Percentiles rank a stretch among this genome's conserved stretches.
Evolutionary conservation across 345 rosid genomes (phyloP).

Genomic region (Melaleuca alternifolia): DNA sequence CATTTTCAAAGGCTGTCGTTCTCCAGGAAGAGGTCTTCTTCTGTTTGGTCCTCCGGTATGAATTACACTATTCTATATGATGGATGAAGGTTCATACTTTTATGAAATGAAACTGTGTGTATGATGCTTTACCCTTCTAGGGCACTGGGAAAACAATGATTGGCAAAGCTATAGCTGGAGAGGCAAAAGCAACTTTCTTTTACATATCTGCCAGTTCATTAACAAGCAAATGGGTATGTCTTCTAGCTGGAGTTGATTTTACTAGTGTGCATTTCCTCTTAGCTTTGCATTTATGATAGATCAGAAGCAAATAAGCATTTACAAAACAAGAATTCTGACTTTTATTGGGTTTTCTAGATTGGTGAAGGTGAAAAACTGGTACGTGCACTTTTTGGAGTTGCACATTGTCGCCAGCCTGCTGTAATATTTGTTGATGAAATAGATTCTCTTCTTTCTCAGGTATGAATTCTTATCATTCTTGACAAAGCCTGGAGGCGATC

Average conservation of each 20-base stretch:
- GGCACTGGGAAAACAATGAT: constrained; percentile 99
- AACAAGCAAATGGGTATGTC: constrained; percentile 96
- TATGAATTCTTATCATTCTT: constrained; percentile 8
- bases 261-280: background rate
- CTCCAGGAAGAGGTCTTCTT: constrained; percentile 98
- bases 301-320: background rate
- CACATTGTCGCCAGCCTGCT: constrained; percentile 98
- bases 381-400: constrained; percentile 97
- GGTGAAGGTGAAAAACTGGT: constrained; percentile 99
- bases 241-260: background rate
- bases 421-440: constrained; percentile 97
- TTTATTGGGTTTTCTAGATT: constrained; percentile 38
- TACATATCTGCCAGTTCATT: constrained; percentile 97
- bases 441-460: constrained; percentile 98
- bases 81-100: background rate
- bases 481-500: background rate
- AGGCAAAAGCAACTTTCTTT: constrained; percentile 98
- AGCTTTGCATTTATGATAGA: background rate
- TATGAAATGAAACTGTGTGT: background rate
- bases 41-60: constrained; percentile 97
- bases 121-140: constrained; percentile 22
- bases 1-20: constrained; percentile 92
- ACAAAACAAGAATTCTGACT: background rate
- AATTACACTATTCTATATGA: constrained; percentile 5
- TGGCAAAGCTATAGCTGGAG: constrained; percentile 99